Evolutionary conservation across 768 basidiomycete species (phyloP).

Genomic region (Phlebiopsis flavidoalba): DNA sequence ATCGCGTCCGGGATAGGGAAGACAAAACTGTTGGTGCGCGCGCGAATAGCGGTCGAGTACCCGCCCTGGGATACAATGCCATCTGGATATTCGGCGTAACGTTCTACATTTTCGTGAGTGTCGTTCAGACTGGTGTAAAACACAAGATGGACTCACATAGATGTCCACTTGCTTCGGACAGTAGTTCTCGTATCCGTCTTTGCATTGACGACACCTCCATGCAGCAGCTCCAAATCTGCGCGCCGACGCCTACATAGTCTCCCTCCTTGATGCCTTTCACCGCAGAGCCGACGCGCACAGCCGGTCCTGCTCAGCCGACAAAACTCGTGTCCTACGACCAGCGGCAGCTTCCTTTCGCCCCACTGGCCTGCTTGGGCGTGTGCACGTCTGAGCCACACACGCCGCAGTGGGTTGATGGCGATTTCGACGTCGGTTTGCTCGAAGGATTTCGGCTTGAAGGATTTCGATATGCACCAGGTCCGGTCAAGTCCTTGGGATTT

Average conservation of each 20-base stretch:
- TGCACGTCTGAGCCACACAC: constrained; percentile 53
- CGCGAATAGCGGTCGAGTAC: constrained; percentile 40
- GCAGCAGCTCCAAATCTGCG: constrained; percentile 53
- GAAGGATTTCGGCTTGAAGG: constrained; percentile 48
- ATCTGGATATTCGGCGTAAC: constrained; percentile 33
- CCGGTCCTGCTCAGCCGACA: constrained; percentile 48
- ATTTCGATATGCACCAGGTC: constrained; percentile 39
- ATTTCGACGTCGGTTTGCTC: constrained; percentile 49
- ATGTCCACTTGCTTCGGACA: constrained; percentile 39
- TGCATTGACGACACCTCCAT: constrained; percentile 44
- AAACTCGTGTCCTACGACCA: constrained; percentile 47
- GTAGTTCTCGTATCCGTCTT: constrained; percentile 50
- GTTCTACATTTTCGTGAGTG: constrained; percentile 12
- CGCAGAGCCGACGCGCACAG: constrained; percentile 3
- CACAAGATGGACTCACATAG: constrained; percentile 33
- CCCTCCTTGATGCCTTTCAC: constrained; percentile 54
- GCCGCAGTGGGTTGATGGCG: constrained; percentile 41
- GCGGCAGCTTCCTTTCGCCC: no score
- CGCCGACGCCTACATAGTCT: constrained; percentile 48
- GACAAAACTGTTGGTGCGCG: constrained; percentile 48
- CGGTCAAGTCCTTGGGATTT: constrained; percentile 27
- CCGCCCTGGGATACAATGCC: constrained; percentile 39
- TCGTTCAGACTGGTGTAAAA: no score
- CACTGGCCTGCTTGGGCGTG: background rate
- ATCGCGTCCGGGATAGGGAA: constrained; percentile 53